Conservation (phyloP, 2,329 filamentous ascomycete genomes). For the Fusarium cyanostomum region DNA sequence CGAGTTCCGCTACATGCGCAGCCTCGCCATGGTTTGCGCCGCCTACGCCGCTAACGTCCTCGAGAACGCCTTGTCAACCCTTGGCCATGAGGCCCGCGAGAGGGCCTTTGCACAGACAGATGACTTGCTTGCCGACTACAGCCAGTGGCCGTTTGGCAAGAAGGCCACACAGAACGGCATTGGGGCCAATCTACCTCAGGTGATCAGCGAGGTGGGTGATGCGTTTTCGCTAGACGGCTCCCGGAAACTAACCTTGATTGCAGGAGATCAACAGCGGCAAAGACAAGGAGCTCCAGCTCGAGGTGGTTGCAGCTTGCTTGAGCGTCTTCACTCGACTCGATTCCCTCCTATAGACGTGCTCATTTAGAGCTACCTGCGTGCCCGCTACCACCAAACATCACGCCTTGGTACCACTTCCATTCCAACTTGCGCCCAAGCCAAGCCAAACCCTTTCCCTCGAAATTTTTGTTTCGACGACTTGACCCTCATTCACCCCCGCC, state of each 20-base stretch:
- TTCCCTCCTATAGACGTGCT: slow-evolving; percentile 77
- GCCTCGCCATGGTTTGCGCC: slow-evolving; percentile 95
- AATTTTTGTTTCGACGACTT: slow-evolving; percentile 25
- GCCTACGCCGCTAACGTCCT: slow-evolving; percentile 98
- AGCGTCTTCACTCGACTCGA: slow-evolving; percentile 98
- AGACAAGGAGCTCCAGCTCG: slow-evolving; percentile 94
- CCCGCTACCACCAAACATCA: slow-evolving; percentile 18
- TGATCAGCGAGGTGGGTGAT: slow-evolving; percentile 75
- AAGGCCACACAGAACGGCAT: slow-evolving; percentile 83
- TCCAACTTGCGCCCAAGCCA: slow-evolving; percentile 29
- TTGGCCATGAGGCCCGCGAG: slow-evolving; percentile 94
- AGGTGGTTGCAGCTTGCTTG: slow-evolving; percentile 95
- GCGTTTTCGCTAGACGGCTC: neutral
- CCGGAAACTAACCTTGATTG: slow-evolving; percentile 28
- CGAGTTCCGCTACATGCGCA: slow-evolving; percentile 92
- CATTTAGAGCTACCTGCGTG: slow-evolving; percentile 9
- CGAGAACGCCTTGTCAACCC: slow-evolving; percentile 93
- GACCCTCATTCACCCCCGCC: slow-evolving; percentile 19
- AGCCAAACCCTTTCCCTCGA: slow-evolving; percentile 29
- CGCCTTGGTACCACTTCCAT: slow-evolving; percentile 22
- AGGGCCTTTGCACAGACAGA: slow-evolving; percentile 97
- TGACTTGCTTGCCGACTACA: slow-evolving; percentile 94
- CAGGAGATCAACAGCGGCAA: slow-evolving; percentile 84
- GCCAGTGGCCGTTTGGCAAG: slow-evolving; percentile 94
- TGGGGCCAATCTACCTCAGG: slow-evolving; percentile 89